A percentile compares a stretch with the other conserved stretches of the same genome.
Evolutionary conservation across 2,329 filamentous ascomycete species (phyloP).

Genomic region (Colletotrichum falcatum): DNA sequence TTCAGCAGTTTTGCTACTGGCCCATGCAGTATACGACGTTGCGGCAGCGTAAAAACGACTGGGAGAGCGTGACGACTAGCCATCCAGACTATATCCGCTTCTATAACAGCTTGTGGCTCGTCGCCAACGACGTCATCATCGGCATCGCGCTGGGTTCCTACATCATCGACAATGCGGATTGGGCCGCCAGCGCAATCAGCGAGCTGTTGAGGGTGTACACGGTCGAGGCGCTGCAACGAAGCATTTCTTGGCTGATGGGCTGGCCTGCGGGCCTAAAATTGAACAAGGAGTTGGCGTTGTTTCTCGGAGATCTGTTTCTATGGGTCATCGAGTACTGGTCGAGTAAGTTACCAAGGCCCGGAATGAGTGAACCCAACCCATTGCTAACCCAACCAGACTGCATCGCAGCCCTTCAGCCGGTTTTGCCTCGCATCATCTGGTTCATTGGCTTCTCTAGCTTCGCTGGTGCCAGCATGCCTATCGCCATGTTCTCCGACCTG

Average conservation of each 20-base stretch:
- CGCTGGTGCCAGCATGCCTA: constrained; percentile 95
- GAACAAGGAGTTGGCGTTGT: constrained; percentile 92
- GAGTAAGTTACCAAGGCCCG: constrained; percentile 63
- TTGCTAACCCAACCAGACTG: constrained; percentile 66
- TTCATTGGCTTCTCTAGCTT: constrained; percentile 96
- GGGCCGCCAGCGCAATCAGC: constrained; percentile 85
- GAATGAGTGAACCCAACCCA: not conserved
- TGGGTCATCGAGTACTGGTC: constrained; percentile 99
- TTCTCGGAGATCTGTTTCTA: constrained; percentile 93
- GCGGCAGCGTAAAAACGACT: constrained; percentile 88
- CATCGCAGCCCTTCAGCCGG: constrained; percentile 81
- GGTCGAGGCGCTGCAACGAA: constrained; percentile 86
- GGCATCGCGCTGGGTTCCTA: constrained; percentile 96
- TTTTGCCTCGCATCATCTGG: constrained; percentile 88
- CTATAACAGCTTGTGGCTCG: constrained; percentile 98
- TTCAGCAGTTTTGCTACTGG: constrained; percentile 99
- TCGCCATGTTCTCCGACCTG: constrained; percentile 94
- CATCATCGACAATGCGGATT: constrained; percentile 92
- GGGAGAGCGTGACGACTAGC: constrained; percentile 94
- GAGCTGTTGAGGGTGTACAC: constrained; percentile 83
- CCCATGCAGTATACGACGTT: constrained; percentile 95
- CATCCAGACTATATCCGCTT: constrained; percentile 99
- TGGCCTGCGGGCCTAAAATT: constrained; percentile 96
- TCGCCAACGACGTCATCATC: constrained; percentile 98
- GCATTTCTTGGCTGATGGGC: constrained; percentile 95